Base-by-base conservation (phyloP, 2,329 filamentous ascomycete species). In the Nothopassalora personata region DNA sequence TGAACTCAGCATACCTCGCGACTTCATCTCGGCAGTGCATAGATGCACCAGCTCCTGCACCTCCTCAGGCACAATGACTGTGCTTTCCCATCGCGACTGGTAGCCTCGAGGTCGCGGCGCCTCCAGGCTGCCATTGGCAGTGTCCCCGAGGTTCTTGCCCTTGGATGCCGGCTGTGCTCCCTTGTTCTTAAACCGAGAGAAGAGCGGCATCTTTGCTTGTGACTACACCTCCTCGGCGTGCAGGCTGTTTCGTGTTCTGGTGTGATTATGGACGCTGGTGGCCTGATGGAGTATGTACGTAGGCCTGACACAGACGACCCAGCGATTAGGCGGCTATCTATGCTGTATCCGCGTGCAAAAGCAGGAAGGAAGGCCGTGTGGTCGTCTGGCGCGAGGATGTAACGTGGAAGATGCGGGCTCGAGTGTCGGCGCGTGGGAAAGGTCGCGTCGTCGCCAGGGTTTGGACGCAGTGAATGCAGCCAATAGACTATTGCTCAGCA, bases 11-110 rank as follows among this genome's bases (percentile, higher is more conserved):
- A 68, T 85, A 96, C 93, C 93, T 89, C 92, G 85, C 61, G 89
- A 88, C 79, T 97, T 99, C 74, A 99, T 84, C 78, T 99, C 94
- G 57, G 86, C 82, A 10, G 92, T 95, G 77, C 91, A 97, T 66
- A 86, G 85, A 72, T 86, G 84, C 54, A 97, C 80, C 63, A 99
- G 79, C 71, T 96, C 91, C 69, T 92, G 87, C 51, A 99, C 86
- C 77, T 99, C 94, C 66, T 96, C 91, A 5, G 92, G 89, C 55
- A 90, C 87, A 65, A 99, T 87, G 50, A 86, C 84, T 56, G 83
- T 89, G 70, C 93, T 88, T 63, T 86, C 82, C 85, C 91, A 99
- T 64, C 91, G 97, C 89, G 61, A 90, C 89, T 71, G 64, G 88
- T 91, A 97, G 74, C 83, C 83, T 28, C 89, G 89, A 76, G 91